These are phyloP conservation scores for Podospora pseudoanserina DNA, from an alignment of 495 filamentous ascomycete genomes.

Conservation along the genomic window DNA sequence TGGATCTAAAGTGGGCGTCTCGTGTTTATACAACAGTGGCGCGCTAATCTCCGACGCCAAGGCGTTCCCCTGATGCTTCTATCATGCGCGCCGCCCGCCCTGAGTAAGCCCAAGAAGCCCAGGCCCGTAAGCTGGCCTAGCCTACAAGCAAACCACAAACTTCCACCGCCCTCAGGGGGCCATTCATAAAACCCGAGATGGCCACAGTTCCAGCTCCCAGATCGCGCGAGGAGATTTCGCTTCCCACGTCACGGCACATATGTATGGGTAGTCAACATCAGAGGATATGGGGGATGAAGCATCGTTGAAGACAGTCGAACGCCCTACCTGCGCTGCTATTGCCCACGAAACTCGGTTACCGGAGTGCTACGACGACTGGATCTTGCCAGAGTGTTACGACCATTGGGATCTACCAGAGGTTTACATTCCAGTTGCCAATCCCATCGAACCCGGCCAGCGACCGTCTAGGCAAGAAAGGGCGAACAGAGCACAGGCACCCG, in stretches of 20 bases:
- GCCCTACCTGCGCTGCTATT: background rate
- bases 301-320: background rate
- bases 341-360: background rate
- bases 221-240: background rate
- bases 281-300: background rate
- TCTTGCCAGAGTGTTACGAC: conserved; percentile 2
- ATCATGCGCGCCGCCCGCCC: background rate
- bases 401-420: conserved; percentile 7
- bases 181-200: background rate
- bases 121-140: background rate
- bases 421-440: background rate
- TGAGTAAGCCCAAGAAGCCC: background rate
- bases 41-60: background rate
- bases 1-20: background rate
- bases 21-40: background rate
- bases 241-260: background rate
- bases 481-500: background rate
- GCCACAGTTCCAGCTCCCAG: background rate
- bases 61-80: background rate
- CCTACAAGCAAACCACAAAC: background rate
- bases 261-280: background rate
- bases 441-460: background rate
- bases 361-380: background rate
- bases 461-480: too few species aligned
- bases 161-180: background rate